phyloP scores from a whole-genome alignment of 2,329 filamentous ascomycete genomes.

The Trichoderma arundinaceum region DNA sequence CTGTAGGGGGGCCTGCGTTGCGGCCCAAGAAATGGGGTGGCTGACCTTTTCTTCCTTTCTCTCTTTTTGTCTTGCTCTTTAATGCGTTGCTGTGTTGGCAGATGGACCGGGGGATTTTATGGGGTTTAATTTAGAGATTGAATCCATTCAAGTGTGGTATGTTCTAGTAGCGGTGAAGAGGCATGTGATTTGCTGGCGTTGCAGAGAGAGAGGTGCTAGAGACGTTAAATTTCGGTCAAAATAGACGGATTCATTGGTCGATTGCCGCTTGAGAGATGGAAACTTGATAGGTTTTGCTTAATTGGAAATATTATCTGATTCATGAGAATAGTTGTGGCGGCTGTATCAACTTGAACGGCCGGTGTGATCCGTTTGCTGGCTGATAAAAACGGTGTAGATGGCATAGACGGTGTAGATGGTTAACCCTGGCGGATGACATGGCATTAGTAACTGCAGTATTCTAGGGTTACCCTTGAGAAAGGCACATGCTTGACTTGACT shows the following conservation, averaged over 20 bases:
- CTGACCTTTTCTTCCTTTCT: not conserved
- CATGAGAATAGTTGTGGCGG: not conserved
- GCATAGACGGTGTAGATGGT: not conserved
- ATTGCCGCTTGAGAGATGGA: not conserved
- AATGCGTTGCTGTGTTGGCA: constrained; percentile 27
- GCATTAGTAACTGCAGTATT: too few relatives aligned
- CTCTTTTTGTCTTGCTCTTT: not conserved
- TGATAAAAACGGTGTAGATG: constrained; percentile 2
- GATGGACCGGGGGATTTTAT: constrained; percentile 6
- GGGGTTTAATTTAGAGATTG: constrained; percentile 1
- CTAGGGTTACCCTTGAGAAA: too few relatives aligned
- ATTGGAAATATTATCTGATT: not conserved
- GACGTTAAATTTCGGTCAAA: not conserved
- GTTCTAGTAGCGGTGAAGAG: constrained; percentile 15
- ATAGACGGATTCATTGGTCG: not conserved
- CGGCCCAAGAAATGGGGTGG: not conserved
- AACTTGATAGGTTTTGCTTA: not conserved
- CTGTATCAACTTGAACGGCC: not conserved
- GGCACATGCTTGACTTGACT: too few relatives aligned
- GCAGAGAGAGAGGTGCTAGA: not conserved
- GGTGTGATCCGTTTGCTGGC: not conserved
- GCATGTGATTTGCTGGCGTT: constrained; percentile 11
- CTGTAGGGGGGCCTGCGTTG: not conserved
- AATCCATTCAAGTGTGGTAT: not conserved
- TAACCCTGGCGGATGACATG: too few relatives aligned